Base-by-base conservation (phyloP, 2,329 filamentous ascomycete species). In the Penicillium psychrosexuale region DNA sequence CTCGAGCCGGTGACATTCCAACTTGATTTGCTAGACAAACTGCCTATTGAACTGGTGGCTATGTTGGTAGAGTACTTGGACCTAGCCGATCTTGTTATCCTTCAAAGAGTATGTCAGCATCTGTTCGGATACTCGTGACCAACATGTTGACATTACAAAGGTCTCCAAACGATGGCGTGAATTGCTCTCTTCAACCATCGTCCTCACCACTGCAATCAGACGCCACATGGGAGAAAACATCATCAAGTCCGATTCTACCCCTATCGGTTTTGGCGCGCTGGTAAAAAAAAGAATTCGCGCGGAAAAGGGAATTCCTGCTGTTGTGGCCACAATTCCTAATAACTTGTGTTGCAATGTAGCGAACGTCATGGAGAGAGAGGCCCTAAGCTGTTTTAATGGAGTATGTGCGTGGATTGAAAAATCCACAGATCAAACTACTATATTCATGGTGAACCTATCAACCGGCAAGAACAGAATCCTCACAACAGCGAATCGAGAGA, bases 141-240 rank as follows among this genome's bases (percentile, higher is more conserved):
- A 7, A 39, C 13, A 39, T 13, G 30, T n/a, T 44, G 7, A 13
- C 12, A 39, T 15, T 30, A 27, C 13, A 37, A 45, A 73, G 70
- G 71, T 74, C 45, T 73, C 70, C 12, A 69, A 56, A 57, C 60
- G 58, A 52, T 75, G 72, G 72, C 52, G 60, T 12, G 44, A 55
- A 24, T 22, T 72, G 13, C 56, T 74, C 12, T 69, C 69, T n/a
- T 69, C 66, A 0, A 49, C 57, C 8, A 17, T 48, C 43, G 50
- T 31, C 13, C 1, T 34, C 15, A 17, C 28, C 2, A 40, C 56
- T 31, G 53, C 62, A 17, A 55, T 65, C 19, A 24, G 5, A 11
- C 13, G 3, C 2, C 19, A 31, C 7, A 31, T 27, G 5, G 47
- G 47, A 0, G 15, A 43, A 13, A 31, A 33, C 4, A n/a, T 8